Evolutionary conservation across 164 flowering plant genomes (phyloP), one percentile per base, ranked within the genome.

Genomic region (Stephania yunnanensis): DNA sequence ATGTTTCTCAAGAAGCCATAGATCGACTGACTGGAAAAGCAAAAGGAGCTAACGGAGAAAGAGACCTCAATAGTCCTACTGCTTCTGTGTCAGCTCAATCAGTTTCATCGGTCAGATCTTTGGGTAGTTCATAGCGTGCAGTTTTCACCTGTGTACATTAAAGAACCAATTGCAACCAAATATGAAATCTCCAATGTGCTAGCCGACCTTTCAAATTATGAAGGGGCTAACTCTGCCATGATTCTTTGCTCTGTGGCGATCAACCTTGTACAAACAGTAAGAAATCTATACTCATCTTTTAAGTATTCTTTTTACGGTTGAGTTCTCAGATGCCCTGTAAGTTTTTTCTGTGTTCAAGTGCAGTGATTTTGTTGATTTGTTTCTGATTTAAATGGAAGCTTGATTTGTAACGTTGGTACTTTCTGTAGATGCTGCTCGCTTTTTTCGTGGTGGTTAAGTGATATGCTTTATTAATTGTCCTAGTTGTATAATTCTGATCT

Each of bases 11-110:
- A 86, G 99, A 95, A 13, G 97, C 96, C 70, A 85, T 91, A 29
- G 94, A 90, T 69, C 85, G 87, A 75, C 75, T 95, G 79, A 95
- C 89, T 74, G 99, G 97, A 55, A 93, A 83, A 74, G 85, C 91
- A 36, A 91, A 83, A 83, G 79, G 82, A 10, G 73, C 86, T 20
- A 87, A 91, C 63, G 97, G 96, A 10, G 98, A 95, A 52, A 81
- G 90, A 25, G 98, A 94, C 44, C 85, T 83, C 17, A 87, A 85
- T 89, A 95, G 99, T 79, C 99, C 99, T 20, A 95, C 99, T 13
- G 98, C 99, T 44, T 95, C 99, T 17, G 86, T 93, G 65, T 95
- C 99, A 0, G 99, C 98, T 50, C 97, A 91, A 55, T 95, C 98
- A 30, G 83, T 91, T 71, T 95, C 98, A 46, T 95, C 98, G 5